Percentiles rank a stretch among this genome's conserved stretches.
Conservation (phyloP, 257 asterid genomes). For the Solanum chilense region DNA sequence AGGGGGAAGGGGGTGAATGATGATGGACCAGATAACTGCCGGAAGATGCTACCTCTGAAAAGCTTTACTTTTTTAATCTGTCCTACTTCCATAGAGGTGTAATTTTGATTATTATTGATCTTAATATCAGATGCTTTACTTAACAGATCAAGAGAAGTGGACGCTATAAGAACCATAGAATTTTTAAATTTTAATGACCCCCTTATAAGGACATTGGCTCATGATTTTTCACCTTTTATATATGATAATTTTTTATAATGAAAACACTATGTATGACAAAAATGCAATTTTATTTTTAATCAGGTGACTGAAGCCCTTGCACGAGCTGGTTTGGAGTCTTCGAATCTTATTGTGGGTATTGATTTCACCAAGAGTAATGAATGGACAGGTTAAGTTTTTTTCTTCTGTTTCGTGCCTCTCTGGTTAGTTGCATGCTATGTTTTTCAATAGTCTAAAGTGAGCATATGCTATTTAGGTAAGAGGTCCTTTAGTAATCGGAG, state of each 20-base stretch:
- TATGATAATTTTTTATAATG: background rate
- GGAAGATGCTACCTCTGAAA: background rate
- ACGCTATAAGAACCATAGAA: background rate
- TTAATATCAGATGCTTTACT: background rate
- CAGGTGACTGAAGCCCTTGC: constrained; percentile 89
- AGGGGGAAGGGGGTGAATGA: background rate
- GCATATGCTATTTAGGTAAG: constrained; percentile 38
- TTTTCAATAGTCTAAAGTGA: constrained; percentile 12
- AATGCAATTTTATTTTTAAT: background rate
- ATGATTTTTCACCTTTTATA: background rate
- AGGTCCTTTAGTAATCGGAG: constrained; percentile 56
- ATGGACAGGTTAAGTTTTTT: constrained; percentile 69
- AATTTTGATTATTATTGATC: background rate
- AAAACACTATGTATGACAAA: background rate
- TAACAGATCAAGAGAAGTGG: background rate
- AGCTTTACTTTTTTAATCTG: background rate
- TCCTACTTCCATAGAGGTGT: background rate
- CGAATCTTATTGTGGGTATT: constrained; percentile 86
- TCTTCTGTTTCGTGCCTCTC: background rate
- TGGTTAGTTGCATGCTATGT: background rate
- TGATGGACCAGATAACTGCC: background rate
- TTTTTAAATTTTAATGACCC: background rate
- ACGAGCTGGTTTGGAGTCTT: constrained; percentile 90
- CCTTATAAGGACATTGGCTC: background rate
- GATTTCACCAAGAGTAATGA: constrained; percentile 98